phyloP scores from a whole-genome alignment of 164 flowering plant genomes.

The Vitis amurensis region DNA sequence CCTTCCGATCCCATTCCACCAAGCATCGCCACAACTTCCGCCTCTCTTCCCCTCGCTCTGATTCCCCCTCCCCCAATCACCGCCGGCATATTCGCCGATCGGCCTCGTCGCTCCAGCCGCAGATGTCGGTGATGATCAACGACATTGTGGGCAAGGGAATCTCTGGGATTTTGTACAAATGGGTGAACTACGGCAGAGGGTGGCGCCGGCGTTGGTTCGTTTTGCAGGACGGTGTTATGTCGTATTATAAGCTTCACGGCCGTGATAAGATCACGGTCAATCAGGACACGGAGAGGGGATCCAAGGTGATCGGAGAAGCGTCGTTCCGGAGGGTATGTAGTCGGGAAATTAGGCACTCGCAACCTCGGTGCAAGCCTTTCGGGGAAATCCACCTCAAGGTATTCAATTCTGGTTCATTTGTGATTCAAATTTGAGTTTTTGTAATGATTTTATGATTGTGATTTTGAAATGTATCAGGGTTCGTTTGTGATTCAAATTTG shows the following conservation, averaged over 20 bases:
- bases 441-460: too few relatives aligned
- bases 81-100: too few relatives aligned
- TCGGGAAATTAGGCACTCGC: constrained; percentile 11
- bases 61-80: too few relatives aligned
- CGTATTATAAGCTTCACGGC: constrained; percentile 69
- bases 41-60: too few relatives aligned
- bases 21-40: too few relatives aligned
- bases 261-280: constrained; percentile 50
- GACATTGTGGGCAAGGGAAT: constrained; percentile 52
- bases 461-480: too few relatives aligned
- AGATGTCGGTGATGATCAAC: constrained; percentile 32
- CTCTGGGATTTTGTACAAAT: constrained; percentile 59
- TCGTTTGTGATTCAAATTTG: too few relatives aligned
- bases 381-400: constrained; percentile 74
- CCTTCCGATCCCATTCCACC: too few relatives aligned
- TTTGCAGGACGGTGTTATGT: constrained; percentile 59
- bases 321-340: constrained; percentile 34
- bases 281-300: constrained; percentile 47
- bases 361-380: constrained; percentile 37
- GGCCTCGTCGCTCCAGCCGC: background rate
- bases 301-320: constrained; percentile 57
- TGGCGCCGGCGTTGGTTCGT: constrained; percentile 77
- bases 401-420: too few relatives aligned
- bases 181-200: constrained; percentile 83
- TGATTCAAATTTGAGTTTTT: too few relatives aligned